Evolutionary conservation across 1,139 yeast genomes (phyloP), one percentile per base, ranked within the genome.

Genomic region (Yamadazyma dendronema): DNA sequence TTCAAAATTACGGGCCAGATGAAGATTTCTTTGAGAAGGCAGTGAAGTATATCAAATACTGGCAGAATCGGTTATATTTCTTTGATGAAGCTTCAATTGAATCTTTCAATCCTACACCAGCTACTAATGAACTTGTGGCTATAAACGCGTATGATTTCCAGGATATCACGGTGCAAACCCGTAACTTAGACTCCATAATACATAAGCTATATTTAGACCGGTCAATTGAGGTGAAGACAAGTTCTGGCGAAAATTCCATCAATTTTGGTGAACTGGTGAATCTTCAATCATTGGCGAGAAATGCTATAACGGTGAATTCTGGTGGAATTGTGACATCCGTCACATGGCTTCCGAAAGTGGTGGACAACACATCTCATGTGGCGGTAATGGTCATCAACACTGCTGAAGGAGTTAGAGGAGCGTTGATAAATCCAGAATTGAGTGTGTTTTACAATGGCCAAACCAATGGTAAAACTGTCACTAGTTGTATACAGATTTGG

Each of bases 271-370:
- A 31, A 14, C 11, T 28, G 10, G 31, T 34, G 22, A 31, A 32
- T 26, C 34, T 41, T 11, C 12, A 27, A 14, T 37, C 46, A 1
- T 34, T 50, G 9, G 48, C 58, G 4, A 56, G 84, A 42, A 56
- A 55, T 16, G 83, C 79, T 0, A 52, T 63, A n/a, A 61, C 74
- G 0, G 41, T 74, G 11, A 76, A 78, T 45, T 60, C 74, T 0
- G 87, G 87, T 1, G 83, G 83, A 0, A 53, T 72, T 4, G 65
- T 83, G 0, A 65, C 83, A 0, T 70, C 77, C 15, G 56, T 73
- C 40, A 72, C 74, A 21, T 83, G 89, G 88, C 51, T 75, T n/a
- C 61, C 57, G n/a, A 50, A 41, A 25, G 50, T 51, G 19, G 33
- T 44, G 2, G 35, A 31, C 28, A 46, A 39, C 11, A 30, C 40